Base-by-base conservation (phyloP, 202 grass and related monocot species). In the Panicum virgatum region DNA sequence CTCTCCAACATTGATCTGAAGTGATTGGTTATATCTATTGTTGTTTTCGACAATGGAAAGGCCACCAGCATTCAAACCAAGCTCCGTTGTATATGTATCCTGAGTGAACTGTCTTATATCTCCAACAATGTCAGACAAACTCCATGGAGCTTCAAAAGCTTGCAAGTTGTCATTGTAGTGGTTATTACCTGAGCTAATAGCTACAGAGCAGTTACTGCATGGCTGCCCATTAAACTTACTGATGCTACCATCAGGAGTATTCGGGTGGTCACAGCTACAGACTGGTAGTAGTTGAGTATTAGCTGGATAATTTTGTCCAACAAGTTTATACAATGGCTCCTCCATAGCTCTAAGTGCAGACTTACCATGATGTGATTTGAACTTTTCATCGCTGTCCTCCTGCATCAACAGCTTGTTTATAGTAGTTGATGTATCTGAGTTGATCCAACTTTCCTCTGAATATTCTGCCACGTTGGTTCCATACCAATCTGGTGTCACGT, bases 321-420 rank as follows among this genome's bases (percentile, higher is more conserved):
- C 80, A 37, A 95, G 82, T 54, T 86, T 74, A 54, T 90, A 90
- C 29, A 95, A 90, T n/a, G 82, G 87, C 45, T 95, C 91, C 62
- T 90, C 93, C 51, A 91, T 83, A 20, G 82, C 77, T 76, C 77
- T 83, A 79, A 96, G 75, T 56, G 87, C 80, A 26, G 59, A 37
- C 9, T 88, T 85, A 32, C 82, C 83, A 57, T 86, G 65, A 56
- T 75, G n/a, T 43, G 16, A 56, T 57, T 32, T 79, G 20, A 72
- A 54, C 57, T 44, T 90, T 2, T 82, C 90, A 84, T 95, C 52
- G 29, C 15, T 84, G 34, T 92, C 93, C 52, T 85, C 76, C 52
- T 92, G 65, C 83, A 92, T 86, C 62, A 95, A 79, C 46, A 90
- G 78, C 37, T 77, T 47, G 66, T 70, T 81, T 81, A 95, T 85